A percentile compares a stretch with the other conserved stretches of the same genome.
phyloP scores from a whole-genome alignment of 345 rosid species.

The Eutrema yunnanense region DNA sequence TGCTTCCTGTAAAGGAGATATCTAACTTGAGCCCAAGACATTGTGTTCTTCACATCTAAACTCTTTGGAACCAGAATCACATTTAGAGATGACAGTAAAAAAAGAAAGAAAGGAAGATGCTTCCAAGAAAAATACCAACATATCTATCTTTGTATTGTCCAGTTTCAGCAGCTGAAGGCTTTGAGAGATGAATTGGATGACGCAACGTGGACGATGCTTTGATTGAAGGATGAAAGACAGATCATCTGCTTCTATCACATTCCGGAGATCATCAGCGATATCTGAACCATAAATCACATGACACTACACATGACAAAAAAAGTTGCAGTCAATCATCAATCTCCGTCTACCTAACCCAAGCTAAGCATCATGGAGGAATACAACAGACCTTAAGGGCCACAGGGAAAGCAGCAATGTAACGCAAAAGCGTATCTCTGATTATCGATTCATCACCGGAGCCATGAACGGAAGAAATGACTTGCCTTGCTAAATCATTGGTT shows the following conservation, averaged over 20 bases:
- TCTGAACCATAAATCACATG: constrained; percentile 77
- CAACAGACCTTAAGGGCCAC: constrained; percentile 69
- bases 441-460: constrained; percentile 36
- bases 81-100: neutral
- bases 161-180: constrained; percentile 52
- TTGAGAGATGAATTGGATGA: constrained; percentile 74
- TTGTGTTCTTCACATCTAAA: neutral
- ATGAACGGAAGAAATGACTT: constrained; percentile 43
- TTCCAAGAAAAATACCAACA: constrained; percentile 50
- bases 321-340: constrained; percentile 5
- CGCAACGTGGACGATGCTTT: constrained; percentile 71
- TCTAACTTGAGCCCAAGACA: neutral
- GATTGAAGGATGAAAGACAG: constrained; percentile 63
- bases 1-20: constrained; percentile 46
- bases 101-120: neutral
- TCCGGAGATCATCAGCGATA: constrained; percentile 49
- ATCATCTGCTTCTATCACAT: constrained; percentile 69
- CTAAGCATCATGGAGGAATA: neutral
- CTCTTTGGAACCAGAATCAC: neutral
- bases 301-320: constrained; percentile 51
- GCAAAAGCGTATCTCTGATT: constrained; percentile 47
- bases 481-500: constrained; percentile 67
- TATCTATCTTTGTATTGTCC: constrained; percentile 48
- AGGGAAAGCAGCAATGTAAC: constrained; percentile 80
- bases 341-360: neutral